Base-by-base conservation (phyloP, 106 monocot species). In the Phalaenopsis aphrodite region DNA sequence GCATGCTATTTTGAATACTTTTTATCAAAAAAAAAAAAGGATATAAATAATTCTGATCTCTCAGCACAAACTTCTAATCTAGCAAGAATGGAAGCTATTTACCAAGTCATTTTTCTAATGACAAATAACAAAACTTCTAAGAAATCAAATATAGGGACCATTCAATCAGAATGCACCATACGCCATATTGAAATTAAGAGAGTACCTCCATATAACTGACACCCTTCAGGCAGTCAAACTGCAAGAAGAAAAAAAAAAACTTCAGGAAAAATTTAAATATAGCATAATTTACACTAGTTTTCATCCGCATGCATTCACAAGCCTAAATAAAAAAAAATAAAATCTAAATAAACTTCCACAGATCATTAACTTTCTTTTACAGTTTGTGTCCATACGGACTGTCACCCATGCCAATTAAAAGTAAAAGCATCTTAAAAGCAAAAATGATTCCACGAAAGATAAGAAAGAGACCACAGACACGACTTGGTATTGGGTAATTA, bases 141-240 rank as follows among this genome's bases (percentile, higher is more conserved):
- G 14, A 71, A 41, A 71, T 38, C 5, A 38, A 16, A 36, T 39
- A 41, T 71, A 3, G 15, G 14, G 16, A 73, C 41, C 4, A 73
- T 4, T 75, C 6, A 75, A 10, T 45, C 5, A 1, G n/a, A 45
- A 45, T 43, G 74, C 43, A 75, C 41, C n/a, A 75, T 45, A 45
- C 11, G 6, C 18, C 74, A 45, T 3, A 56, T 36, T 58, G 72
- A 74, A 46, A 36, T 76, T 58, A 45, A 65, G 42, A 78, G 38
- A 71, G 73, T 88, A 94, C 94, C 91, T 91, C 94, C 85, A 91
- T 88, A 36, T 79, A 86, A 85, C 81, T 91, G 41, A 94, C 87
- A 67, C 94, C 90, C 7, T 72, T 82, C 64, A 55, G 55, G 83
- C 94, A 94, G 75, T 91, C 80, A 88, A 94, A 94, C 94, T 94